Conservation (phyloP, 2,329 filamentous ascomycete species). For the Rhinocladiella mackenziei region DNA sequence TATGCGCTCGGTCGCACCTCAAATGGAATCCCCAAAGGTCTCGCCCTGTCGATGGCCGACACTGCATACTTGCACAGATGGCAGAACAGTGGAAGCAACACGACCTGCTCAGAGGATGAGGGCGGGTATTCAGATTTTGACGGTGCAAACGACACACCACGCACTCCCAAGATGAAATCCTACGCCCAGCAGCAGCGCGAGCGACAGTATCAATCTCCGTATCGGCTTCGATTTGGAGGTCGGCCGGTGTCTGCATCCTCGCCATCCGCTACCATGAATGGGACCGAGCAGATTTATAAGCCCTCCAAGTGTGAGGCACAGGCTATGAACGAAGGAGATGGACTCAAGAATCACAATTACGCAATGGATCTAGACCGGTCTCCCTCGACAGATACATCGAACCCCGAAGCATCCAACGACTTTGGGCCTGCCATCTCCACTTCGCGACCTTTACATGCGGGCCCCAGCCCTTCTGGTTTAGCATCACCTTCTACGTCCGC, state of each 20-base stretch:
- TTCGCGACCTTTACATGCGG: no score
- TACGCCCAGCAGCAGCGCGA: slow-evolving; percentile 28
- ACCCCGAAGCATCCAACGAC: no score
- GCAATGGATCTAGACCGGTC: no score
- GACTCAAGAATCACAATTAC: no score
- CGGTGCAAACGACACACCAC: slow-evolving; percentile 20
- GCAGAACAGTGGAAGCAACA: slow-evolving; percentile 19
- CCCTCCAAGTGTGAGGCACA: no score
- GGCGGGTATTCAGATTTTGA: slow-evolving; percentile 27
- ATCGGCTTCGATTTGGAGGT: background rate
- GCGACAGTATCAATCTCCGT: slow-evolving; percentile 20
- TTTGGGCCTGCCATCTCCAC: no score
- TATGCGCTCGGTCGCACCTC: slow-evolving; percentile 40
- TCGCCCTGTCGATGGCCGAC: slow-evolving; percentile 24
- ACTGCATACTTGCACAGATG: slow-evolving; percentile 24
- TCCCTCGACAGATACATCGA: no score
- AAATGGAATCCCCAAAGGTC: slow-evolving; percentile 22
- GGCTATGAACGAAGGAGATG: no score
- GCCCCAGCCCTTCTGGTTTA: no score
- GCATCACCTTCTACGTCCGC: no score
- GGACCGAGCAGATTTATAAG: no score
- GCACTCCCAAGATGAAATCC: slow-evolving; percentile 22
- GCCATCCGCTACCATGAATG: background rate
- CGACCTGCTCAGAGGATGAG: slow-evolving; percentile 27
- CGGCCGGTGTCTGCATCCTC: slow-evolving; percentile 1